These are phyloP conservation scores for Venturia oleaginea DNA, from an alignment of 2,329 filamentous ascomycete genomes.

Conservation along the genomic window DNA sequence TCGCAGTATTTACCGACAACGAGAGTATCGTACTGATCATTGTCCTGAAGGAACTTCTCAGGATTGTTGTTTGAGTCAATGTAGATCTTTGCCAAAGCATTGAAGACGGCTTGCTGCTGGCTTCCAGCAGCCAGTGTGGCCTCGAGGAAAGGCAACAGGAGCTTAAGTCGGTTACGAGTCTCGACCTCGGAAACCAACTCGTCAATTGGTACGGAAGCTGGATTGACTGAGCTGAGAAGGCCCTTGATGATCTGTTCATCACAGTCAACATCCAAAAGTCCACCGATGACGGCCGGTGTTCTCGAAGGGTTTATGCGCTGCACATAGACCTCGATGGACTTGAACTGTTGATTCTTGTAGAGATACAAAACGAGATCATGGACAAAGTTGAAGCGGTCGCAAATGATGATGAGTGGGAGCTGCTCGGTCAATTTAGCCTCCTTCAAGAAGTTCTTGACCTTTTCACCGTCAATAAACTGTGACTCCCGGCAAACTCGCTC, in stretches of 20 bases:
- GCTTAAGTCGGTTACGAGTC: constrained; percentile 86
- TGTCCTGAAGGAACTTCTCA: constrained; percentile 94
- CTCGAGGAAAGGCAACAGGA: constrained; percentile 92
- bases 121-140: constrained; percentile 81
- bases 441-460: constrained; percentile 99
- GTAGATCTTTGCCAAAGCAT: constrained; percentile 97
- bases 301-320: constrained; percentile 90
- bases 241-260: constrained; percentile 95
- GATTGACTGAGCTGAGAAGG: constrained; percentile 74
- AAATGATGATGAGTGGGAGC: constrained; percentile 93
- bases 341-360: constrained; percentile 98
- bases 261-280: constrained; percentile 90
- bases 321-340: constrained; percentile 96
- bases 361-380: constrained; percentile 93
- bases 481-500: constrained; percentile 88
- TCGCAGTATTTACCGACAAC: constrained; percentile 96
- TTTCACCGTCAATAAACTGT: constrained; percentile 70
- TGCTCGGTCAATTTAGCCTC: constrained; percentile 88
- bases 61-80: constrained; percentile 98
- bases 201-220: constrained; percentile 81
- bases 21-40: constrained; percentile 90
- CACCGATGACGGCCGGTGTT: constrained; percentile 87
- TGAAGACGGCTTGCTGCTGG: constrained; percentile 93
- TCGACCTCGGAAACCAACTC: constrained; percentile 94
- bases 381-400: constrained; percentile 98